These are phyloP conservation scores for Phytophthora gonapodyides DNA, from an alignment of 352 stramenopile species.

Conservation along the genomic window DNA sequence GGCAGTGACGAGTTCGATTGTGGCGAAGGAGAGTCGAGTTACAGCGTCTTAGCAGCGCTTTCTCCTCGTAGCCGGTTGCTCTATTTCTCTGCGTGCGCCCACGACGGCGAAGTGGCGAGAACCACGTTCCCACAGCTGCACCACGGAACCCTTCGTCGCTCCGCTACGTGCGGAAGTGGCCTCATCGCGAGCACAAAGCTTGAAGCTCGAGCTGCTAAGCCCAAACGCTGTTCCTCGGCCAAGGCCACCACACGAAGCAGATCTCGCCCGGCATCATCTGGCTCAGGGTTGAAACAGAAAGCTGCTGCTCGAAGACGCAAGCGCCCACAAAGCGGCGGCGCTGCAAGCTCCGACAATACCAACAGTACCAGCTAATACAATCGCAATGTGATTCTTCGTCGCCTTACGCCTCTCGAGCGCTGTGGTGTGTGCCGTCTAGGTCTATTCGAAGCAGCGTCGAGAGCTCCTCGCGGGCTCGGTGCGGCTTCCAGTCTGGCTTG, in stretches of 20 bases:
- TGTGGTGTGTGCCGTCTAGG: slow-evolving; percentile 27
- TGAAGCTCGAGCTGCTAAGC: slow-evolving; percentile 8
- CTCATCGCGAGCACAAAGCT: slow-evolving; percentile 8
- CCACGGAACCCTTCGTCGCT: slow-evolving; percentile 17
- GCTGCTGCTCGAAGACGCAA: slow-evolving; percentile 8
- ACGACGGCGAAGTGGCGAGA: slow-evolving; percentile 18
- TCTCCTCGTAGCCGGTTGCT: slow-evolving; percentile 68
- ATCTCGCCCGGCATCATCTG: neutral
- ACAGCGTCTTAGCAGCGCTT: slow-evolving; percentile 30
- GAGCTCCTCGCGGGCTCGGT: slow-evolving; percentile 29
- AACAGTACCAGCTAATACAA: slow-evolving; percentile 7
- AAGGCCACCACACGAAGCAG: slow-evolving; percentile 11
- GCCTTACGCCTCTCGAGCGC: slow-evolving; percentile 29
- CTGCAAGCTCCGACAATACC: slow-evolving; percentile 1
- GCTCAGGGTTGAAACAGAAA: slow-evolving; percentile 5
- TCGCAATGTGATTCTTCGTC: neutral
- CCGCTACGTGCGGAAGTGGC: slow-evolving; percentile 18
- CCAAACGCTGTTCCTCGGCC: slow-evolving; percentile 37
- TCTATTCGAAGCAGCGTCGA: slow-evolving; percentile 32
- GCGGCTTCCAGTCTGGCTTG: slow-evolving; percentile 16
- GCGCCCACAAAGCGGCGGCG: slow-evolving; percentile 21
- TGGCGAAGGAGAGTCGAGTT: slow-evolving; percentile 23
- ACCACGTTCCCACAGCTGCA: neutral
- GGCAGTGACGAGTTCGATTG: slow-evolving; percentile 31
- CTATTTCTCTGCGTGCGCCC: slow-evolving; percentile 57